These are phyloP conservation scores for Daldinia loculata DNA, from an alignment of 495 filamentous ascomycete species.

Conservation along the genomic window DNA sequence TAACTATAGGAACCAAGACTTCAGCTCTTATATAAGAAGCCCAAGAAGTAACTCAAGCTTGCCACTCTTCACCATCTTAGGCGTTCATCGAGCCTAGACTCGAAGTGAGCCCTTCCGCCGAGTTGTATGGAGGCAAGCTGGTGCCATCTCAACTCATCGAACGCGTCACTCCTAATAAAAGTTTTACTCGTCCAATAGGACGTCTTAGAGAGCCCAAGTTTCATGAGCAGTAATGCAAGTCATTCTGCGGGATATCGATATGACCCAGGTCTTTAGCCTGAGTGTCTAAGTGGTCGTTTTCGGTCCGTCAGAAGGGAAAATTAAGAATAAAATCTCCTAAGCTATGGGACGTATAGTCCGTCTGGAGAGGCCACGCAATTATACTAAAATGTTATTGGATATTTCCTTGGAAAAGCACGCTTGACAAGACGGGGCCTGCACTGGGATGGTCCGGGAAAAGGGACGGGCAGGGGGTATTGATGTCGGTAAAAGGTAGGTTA, in stretches of 20 bases:
- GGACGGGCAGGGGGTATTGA: slow-evolving; percentile 19
- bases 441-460: slow-evolving; percentile 39
- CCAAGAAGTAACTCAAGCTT: slow-evolving; percentile 11
- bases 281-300: slow-evolving; percentile 23
- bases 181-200: slow-evolving; percentile 20
- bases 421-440: slow-evolving; percentile 26
- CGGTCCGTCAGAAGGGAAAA: slow-evolving; percentile 32
- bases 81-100: slow-evolving; percentile 12
- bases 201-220: slow-evolving; percentile 5
- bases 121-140: slow-evolving; percentile 21
- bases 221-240: slow-evolving; percentile 23
- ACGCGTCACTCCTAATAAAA: slow-evolving; percentile 34
- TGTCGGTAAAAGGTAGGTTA: slow-evolving; percentile 40
- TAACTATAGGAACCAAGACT: slow-evolving; percentile 15
- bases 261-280: slow-evolving; percentile 38
- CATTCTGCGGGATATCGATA: slow-evolving; percentile 21
- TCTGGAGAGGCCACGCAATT: slow-evolving; percentile 34
- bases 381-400: slow-evolving; percentile 23
- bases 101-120: slow-evolving; percentile 23
- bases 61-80: slow-evolving; percentile 17
- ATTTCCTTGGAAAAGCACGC: background rate
- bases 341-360: slow-evolving; percentile 12
- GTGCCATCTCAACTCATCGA: slow-evolving; percentile 30
- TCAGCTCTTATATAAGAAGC: slow-evolving; percentile 29
- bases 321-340: background rate